Percentiles rank a stretch among this genome's conserved stretches.
Conservation (phyloP, 208 protist genomes). For the Histomonas meleagridis region DNA sequence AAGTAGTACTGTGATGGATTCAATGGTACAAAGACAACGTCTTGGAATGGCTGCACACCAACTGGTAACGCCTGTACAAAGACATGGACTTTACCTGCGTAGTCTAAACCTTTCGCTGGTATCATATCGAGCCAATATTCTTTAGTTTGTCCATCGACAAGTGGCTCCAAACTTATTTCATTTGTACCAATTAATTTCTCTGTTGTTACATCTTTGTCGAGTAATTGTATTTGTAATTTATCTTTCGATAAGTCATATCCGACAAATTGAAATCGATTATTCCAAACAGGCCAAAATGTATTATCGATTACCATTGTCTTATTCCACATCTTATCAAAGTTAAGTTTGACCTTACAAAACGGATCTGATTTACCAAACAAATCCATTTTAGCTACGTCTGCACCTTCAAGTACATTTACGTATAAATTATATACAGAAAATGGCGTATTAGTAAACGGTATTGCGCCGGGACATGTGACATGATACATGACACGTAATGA, state of each 20-base stretch:
- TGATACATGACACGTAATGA: too few relatives aligned
- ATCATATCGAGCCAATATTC: neutral
- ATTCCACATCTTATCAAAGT: neutral
- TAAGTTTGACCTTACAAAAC: neutral
- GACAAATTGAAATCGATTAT: neutral
- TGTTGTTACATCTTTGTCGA: neutral
- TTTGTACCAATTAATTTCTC: neutral
- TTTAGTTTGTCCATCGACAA: neutral
- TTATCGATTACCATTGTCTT: too few relatives aligned
- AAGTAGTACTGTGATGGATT: too few relatives aligned
- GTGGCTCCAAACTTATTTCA: neutral
- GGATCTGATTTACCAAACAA: neutral
- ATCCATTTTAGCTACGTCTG: constrained; percentile 12
- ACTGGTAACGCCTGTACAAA: too few relatives aligned
- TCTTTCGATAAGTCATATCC: neutral
- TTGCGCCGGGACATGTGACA: too few relatives aligned
- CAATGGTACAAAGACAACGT: too few relatives aligned
- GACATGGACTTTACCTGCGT: neutral
- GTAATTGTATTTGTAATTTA: neutral
- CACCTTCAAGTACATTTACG: neutral
- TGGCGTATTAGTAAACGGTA: too few relatives aligned
- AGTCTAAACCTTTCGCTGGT: neutral
- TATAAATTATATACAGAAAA: too few relatives aligned
- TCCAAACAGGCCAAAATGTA: neutral
- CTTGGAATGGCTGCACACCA: too few relatives aligned